These are phyloP conservation scores for Pyrus hybrid DNA, from an alignment of 331 rosid species.

Conservation along the genomic window DNA sequence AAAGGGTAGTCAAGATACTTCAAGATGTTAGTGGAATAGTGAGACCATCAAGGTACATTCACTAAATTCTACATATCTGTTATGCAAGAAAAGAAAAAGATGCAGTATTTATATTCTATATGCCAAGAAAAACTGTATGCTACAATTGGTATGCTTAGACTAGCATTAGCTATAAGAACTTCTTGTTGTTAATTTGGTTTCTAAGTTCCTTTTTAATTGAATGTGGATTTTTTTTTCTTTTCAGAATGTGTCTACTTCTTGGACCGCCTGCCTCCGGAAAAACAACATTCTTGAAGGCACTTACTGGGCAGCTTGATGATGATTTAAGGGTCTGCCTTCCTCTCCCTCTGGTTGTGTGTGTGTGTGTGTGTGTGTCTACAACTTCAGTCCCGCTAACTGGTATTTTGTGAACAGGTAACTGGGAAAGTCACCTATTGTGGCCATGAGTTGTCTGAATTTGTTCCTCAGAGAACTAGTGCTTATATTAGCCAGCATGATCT, in stretches of 20 bases:
- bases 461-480: conserved; percentile 41
- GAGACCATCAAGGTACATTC: conserved; percentile 58
- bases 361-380: background rate
- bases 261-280: conserved; percentile 29
- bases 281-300: conserved; percentile 20
- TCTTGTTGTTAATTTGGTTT: background rate
- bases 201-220: background rate
- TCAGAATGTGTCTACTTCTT: conserved; percentile 24
- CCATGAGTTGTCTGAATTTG: conserved; percentile 30
- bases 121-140: background rate
- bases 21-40: conserved; percentile 50
- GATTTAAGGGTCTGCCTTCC: conserved; percentile 25
- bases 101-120: background rate
- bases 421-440: conserved; percentile 43
- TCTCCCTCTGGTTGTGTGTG: background rate
- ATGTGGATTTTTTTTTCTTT: background rate
- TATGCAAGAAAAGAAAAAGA: background rate
- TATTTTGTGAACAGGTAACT: conserved; percentile 8
- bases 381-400: background rate
- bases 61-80: background rate
- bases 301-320: conserved; percentile 19
- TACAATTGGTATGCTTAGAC: background rate
- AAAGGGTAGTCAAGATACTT: conserved; percentile 46
- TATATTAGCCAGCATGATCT: conserved; percentile 47
- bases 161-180: background rate